A percentile compares a stretch with the other conserved stretches of the same genome.
These are phyloP conservation scores for Breynia disticha DNA, from an alignment of 441 rosid species.

Conservation along the genomic window DNA sequence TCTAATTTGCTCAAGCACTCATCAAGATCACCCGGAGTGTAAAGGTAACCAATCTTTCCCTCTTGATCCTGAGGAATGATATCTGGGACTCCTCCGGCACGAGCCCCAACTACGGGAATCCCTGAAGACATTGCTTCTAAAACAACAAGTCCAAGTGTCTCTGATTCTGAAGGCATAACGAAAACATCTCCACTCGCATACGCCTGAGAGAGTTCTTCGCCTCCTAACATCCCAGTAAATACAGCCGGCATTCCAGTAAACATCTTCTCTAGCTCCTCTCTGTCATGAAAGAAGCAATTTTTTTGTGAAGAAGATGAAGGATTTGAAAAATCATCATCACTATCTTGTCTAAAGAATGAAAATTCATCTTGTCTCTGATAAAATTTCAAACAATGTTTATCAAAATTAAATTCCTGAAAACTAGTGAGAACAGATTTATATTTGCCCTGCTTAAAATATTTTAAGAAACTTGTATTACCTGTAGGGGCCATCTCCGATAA, in stretches of 20 bases:
- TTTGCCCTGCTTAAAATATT: background rate
- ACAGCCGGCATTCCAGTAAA: slow-evolving; percentile 85
- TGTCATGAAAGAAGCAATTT: slow-evolving; percentile 17
- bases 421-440: background rate
- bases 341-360: no score
- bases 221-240: slow-evolving; percentile 87
- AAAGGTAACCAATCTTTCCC: slow-evolving; percentile 73
- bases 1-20: slow-evolving; percentile 74
- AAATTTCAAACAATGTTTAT: no score
- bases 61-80: slow-evolving; percentile 87
- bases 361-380: no score
- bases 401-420: no score
- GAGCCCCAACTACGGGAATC: slow-evolving; percentile 77
- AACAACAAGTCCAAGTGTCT: slow-evolving; percentile 90
- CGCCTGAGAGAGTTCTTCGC: slow-evolving; percentile 91
- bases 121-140: slow-evolving; percentile 98
- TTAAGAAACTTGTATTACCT: slow-evolving; percentile 44
- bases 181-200: slow-evolving; percentile 96
- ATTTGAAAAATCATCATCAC: no score
- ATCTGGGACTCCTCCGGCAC: slow-evolving; percentile 94
- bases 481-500: slow-evolving; percentile 91
- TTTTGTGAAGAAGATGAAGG: background rate
- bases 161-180: slow-evolving; percentile 94
- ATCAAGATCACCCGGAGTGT: slow-evolving; percentile 69
- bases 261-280: slow-evolving; percentile 80